Evolutionary conservation across 306 rosid species (phyloP).

Genomic region (Hylodesmum podocarpum): DNA sequence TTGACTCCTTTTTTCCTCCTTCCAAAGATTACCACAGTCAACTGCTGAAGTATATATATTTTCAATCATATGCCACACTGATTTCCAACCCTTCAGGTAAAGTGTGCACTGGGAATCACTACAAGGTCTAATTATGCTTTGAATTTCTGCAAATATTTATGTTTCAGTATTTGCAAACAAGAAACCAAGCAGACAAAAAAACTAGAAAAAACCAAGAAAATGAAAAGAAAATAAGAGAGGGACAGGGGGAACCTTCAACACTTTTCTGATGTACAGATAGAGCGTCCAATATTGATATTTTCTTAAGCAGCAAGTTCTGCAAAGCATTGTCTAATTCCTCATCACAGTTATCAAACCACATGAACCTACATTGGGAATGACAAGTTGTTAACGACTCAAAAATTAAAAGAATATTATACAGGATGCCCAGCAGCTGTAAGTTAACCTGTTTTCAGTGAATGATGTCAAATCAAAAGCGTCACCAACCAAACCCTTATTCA

Average conservation of each 20-base stretch:
- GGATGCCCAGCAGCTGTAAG: neutral
- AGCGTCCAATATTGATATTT: conserved; percentile 28
- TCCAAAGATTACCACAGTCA: conserved; percentile 65
- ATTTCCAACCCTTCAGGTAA: conserved; percentile 59
- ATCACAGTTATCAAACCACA: conserved; percentile 60
- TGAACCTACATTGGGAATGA: conserved; percentile 49
- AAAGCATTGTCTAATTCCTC: conserved; percentile 41
- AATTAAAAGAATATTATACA: neutral
- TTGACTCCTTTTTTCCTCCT: conserved; percentile 65
- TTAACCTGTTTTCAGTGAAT: conserved; percentile 61
- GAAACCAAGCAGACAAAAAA: neutral
- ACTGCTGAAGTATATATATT: conserved; percentile 47
- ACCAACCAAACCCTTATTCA: conserved; percentile 27
- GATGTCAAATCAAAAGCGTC: conserved; percentile 42
- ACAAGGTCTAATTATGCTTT: conserved; percentile 36
- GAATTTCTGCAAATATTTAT: conserved; percentile 36
- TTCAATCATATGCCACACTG: conserved; percentile 59
- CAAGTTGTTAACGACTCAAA: conserved; percentile 21
- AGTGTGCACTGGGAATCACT: conserved; percentile 33
- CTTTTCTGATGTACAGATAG: conserved; percentile 22
- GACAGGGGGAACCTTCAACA: conserved; percentile 34
- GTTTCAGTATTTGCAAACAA: neutral
- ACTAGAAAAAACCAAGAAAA: neutral
- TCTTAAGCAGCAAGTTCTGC: conserved; percentile 40
- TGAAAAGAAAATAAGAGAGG: neutral